These are phyloP conservation scores for Mycena floridula DNA, from an alignment of 768 basidiomycete species.

Conservation along the genomic window DNA sequence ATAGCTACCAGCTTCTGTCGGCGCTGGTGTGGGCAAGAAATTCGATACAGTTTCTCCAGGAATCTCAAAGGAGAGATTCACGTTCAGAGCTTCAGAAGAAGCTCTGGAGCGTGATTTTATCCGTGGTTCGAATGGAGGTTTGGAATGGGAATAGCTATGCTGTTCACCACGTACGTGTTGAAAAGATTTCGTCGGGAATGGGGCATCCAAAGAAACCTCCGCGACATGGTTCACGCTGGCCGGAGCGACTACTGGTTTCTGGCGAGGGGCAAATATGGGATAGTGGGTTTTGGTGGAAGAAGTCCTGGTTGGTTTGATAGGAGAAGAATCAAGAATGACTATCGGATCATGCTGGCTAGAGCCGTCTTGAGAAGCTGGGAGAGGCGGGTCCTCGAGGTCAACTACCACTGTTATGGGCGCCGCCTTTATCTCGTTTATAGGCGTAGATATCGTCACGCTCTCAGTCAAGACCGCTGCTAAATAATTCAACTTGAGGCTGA, in stretches of 20 bases:
- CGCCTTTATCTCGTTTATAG: too few relatives aligned
- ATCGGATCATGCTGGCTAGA: conserved; percentile 33
- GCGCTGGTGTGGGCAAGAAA: background rate
- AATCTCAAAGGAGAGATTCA: too few relatives aligned
- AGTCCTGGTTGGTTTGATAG: conserved; percentile 22
- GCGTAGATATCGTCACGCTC: too few relatives aligned
- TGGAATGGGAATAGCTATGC: conserved; percentile 22
- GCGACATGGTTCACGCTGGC: conserved; percentile 1
- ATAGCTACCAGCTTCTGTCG: background rate
- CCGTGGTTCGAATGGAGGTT: conserved; percentile 2
- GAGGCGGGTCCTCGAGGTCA: too few relatives aligned
- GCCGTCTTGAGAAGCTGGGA: background rate
- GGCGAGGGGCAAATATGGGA: conserved; percentile 39
- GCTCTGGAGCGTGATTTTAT: background rate
- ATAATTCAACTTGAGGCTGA: too few relatives aligned
- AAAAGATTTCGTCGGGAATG: conserved; percentile 41
- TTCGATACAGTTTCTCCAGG: too few relatives aligned
- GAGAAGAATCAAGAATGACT: conserved; percentile 35
- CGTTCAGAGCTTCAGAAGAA: background rate
- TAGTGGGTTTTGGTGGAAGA: conserved; percentile 27
- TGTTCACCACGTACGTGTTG: conserved; percentile 65
- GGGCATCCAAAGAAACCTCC: conserved; percentile 17
- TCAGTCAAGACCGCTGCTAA: too few relatives aligned
- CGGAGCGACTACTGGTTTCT: conserved; percentile 10
- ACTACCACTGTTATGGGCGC: too few relatives aligned